Conservation (phyloP, 768 basidiomycete species). For the Lentinula lateritia region DNA sequence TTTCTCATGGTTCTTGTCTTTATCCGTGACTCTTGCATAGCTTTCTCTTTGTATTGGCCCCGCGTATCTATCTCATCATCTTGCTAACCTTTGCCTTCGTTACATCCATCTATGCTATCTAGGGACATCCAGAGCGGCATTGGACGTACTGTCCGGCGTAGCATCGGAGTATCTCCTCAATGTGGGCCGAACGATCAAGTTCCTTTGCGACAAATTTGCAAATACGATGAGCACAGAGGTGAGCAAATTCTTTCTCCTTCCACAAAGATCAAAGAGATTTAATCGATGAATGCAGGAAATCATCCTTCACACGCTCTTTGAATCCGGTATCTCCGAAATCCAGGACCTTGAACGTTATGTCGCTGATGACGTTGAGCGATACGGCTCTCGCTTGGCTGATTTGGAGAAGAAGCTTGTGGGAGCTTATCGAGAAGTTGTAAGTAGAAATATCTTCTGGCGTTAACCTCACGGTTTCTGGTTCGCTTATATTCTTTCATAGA, state of each 20-base stretch:
- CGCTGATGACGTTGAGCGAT: slow-evolving; percentile 80
- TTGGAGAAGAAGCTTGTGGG: slow-evolving; percentile 82
- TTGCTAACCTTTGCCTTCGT: not conserved
- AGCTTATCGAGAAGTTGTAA: slow-evolving; percentile 76
- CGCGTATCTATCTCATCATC: not conserved
- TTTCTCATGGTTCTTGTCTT: not conserved
- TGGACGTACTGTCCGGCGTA: slow-evolving; percentile 75
- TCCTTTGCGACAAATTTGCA: slow-evolving; percentile 75
- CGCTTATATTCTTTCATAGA: slow-evolving; percentile 16
- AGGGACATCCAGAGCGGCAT: slow-evolving; percentile 72
- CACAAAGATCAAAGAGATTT: not conserved
- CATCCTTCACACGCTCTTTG: slow-evolving; percentile 84
- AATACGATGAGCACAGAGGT: slow-evolving; percentile 84
- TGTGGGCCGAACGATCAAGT: slow-evolving; percentile 81
- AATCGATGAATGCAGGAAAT: slow-evolving; percentile 63
- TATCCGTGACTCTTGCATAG: not conserved
- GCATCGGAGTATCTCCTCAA: slow-evolving; percentile 79
- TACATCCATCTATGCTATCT: not conserved
- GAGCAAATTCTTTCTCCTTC: slow-evolving; percentile 13
- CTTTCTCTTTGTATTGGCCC: not conserved
- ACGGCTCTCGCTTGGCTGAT: slow-evolving; percentile 70
- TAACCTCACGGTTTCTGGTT: not conserved
- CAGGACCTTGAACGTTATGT: slow-evolving; percentile 84
- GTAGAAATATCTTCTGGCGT: slow-evolving; percentile 19
- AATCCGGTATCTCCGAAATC: slow-evolving; percentile 76